Evolutionary conservation across 2,329 filamentous ascomycete genomes (phyloP), one percentile per base, ranked within the genome.

Genomic region (Colletotrichum nymphaeae): DNA sequence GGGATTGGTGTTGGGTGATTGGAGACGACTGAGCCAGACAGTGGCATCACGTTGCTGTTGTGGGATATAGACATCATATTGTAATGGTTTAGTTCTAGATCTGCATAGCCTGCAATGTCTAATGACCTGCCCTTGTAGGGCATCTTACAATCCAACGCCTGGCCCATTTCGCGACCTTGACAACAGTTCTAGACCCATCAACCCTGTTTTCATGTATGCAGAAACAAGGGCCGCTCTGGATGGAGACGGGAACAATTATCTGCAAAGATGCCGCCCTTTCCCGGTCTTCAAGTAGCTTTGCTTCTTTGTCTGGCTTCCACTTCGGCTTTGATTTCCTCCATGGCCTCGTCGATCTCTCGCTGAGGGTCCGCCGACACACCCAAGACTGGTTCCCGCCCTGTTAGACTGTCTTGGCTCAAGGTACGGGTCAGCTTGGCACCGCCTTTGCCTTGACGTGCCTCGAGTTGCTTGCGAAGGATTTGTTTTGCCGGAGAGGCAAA

Each of bases 321-420:
- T 82, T 97, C 95, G 5, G 85, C 86, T 78, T 87, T 90, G 65
- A 97, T 88, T 84, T 97, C 94, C 49, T 88, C 86, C 11, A 97
- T 88, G 32, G 93, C 93, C 78, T 97, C 94, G 72, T 94, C 92
- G 62, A 97, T 87, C 77, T 97, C 95, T 32, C 86, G 86, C 67
- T 91, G 91, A 0, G 92, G 92, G 80, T 98, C 95, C 75, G 91
- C 91, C 1, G 94, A 93, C 49, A 98, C 86, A 30, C 96, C 96
- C 6, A 98, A 84, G 3, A 94, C 88, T 0, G 94, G 93, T 67
- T 91, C 88, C 58, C 86, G 84, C 42, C 84, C 84, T 16, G 82
- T 86, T 19, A 91, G 75, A 69, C 87, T 90, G 14, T 94, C 92
- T 22, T 87, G 85, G 78, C 91, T 92, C 11, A 85, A 79, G 2